Percentiles rank a stretch among this genome's conserved stretches.
phyloP scores from a whole-genome alignment of 495 filamentous ascomycete species.

The Penicillium nucicola region DNA sequence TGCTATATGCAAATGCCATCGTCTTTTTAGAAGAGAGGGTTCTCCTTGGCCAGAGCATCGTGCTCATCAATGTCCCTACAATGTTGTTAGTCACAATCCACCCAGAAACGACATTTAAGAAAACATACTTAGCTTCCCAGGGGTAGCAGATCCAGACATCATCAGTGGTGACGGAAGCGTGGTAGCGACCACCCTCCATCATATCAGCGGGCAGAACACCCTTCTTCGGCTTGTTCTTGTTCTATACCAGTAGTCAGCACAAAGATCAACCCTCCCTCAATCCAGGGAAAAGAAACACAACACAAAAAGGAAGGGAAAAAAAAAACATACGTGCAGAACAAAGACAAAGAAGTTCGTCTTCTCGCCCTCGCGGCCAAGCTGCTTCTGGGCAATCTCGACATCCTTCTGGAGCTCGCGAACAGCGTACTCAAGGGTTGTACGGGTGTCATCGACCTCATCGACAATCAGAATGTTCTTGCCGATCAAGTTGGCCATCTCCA shows the following conservation, averaged over 20 bases:
- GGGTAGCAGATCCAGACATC: constrained; percentile 99
- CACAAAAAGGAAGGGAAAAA: background rate
- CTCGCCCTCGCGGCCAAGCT: constrained; percentile 61
- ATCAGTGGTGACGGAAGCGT: constrained; percentile 79
- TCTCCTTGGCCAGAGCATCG: constrained; percentile 64
- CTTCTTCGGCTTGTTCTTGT: constrained; percentile 96
- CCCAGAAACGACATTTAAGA: background rate
- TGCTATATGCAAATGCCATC: constrained; percentile 20
- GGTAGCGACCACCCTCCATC: constrained; percentile 70
- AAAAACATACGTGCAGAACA: constrained; percentile 79
- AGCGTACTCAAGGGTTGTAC: constrained; percentile 95
- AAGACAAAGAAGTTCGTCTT: constrained; percentile 90
- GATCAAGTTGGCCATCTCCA: constrained; percentile 89
- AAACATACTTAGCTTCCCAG: constrained; percentile 87
- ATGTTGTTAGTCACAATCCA: constrained; percentile 4
- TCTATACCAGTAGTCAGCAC: constrained; percentile 47
- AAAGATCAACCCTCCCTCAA: no score
- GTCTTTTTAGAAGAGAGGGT: constrained; percentile 33
- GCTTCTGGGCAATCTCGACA: constrained; percentile 75
- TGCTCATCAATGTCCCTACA: constrained; percentile 87
- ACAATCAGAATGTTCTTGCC: constrained; percentile 98
- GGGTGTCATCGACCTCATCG: constrained; percentile 97
- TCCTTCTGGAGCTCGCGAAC: constrained; percentile 96
- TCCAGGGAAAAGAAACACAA: background rate
- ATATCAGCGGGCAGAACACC: constrained; percentile 78